Conservation (phyloP, 495 filamentous ascomycete genomes). For the Neurospora sp. region DNA sequence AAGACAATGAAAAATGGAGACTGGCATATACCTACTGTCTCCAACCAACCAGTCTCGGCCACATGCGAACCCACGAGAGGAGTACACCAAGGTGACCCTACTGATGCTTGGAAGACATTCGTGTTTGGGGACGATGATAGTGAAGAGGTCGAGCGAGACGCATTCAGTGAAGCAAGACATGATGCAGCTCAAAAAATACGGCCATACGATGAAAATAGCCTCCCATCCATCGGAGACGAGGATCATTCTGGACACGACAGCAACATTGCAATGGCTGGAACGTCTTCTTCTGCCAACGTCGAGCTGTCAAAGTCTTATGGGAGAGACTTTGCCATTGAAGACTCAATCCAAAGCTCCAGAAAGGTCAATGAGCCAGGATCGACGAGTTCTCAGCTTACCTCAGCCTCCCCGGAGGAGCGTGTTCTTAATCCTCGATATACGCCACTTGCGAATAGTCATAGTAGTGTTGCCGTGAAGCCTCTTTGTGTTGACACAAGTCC, state of each 20-base stretch:
- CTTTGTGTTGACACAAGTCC: not conserved
- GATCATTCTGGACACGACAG: slow-evolving; percentile 6
- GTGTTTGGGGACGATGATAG: slow-evolving; percentile 23
- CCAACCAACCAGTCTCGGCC: not conserved
- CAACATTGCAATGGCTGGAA: slow-evolving; percentile 13
- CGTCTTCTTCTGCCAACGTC: not conserved
- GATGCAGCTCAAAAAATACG: slow-evolving; percentile 20
- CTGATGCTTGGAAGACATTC: slow-evolving; percentile 31
- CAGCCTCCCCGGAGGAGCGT: not conserved
- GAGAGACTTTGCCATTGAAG: not conserved
- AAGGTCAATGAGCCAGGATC: not conserved
- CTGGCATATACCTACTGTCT: not conserved
- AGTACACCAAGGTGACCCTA: slow-evolving; percentile 7
- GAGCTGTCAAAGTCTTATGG: not conserved
- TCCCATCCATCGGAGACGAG: not conserved
- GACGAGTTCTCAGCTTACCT: not conserved
- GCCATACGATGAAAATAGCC: slow-evolving; percentile 13
- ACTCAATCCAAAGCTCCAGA: not conserved
- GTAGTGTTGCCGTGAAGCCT: not conserved
- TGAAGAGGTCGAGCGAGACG: slow-evolving; percentile 23
- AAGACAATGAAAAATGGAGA: not conserved
- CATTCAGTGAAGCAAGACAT: slow-evolving; percentile 26
- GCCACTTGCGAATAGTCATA: not conserved
- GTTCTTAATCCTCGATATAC: not conserved
- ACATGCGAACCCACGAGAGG: not conserved